Evolutionary conservation across 352 stramenopile species (phyloP), one percentile per base, ranked within the genome.

Genomic region (Aphanomyces euteiches): DNA sequence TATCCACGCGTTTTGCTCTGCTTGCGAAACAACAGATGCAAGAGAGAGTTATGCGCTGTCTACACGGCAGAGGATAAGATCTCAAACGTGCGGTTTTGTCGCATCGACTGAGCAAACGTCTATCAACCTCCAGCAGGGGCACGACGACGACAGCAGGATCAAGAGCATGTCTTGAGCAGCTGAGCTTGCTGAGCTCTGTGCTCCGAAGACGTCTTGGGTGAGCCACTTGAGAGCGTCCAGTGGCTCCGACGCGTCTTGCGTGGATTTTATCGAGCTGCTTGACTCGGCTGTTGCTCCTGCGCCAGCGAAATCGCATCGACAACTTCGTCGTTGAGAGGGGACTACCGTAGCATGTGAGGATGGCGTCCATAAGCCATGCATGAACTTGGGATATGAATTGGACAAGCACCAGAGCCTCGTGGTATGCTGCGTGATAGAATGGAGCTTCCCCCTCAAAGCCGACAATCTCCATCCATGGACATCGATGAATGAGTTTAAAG

Each of bases 311-410:
- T 37, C 21, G 8, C 7, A 1, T 58, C 50, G 7, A 58, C 50
- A 21, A 58, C 50, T 10, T 58, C 7, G 50, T 58, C 50, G 21
- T 37, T 37, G 8, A 58, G 15, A 7, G 50, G 8, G 7, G 50
- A 1, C 1, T 17, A 36, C 50, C 17, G 50, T n/a, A 13, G 50
- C 12, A 37, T 19, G 50, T 1, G 50, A 7, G 36, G 2, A 37
- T 58, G 50, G 50, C 50, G 21, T 58, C 50, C 50, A 58, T 58
- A 58, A 2, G 17, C 19, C 50, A 58, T 58, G 50, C 50, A 58
- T 58, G 50, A 58, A 17, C 36, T 58, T 58, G 50, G 50, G 50
- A 19, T 37, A 37, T 36, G 50, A 17, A 36, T 58, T 28, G 17
- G 50, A 58, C 50, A 3, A 37, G 50, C 7, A 8, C 1, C 15